Evolutionary conservation across 192 early-diverging fungal species (phyloP).

Genomic region (Gigaspora rosea): DNA sequence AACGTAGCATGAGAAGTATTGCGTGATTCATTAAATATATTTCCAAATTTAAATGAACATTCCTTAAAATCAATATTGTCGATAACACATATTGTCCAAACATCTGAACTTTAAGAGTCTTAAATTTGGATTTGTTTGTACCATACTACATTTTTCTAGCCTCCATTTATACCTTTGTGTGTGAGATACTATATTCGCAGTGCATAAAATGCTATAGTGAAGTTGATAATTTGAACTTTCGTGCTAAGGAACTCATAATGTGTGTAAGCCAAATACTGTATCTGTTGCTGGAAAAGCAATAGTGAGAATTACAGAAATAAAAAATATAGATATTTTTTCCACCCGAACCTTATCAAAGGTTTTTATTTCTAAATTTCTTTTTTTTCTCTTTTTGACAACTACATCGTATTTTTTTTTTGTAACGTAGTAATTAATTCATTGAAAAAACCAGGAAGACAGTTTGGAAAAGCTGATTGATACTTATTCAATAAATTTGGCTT

Average conservation of each 20-base stretch:
- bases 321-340: slow-evolving; percentile 1
- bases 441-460: background rate
- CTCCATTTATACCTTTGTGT: background rate
- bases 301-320: slow-evolving; percentile 10
- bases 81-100: background rate
- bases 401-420: slow-evolving; percentile 22
- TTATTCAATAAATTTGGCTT: background rate
- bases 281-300: slow-evolving; percentile 16
- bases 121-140: background rate
- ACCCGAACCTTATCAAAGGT: background rate
- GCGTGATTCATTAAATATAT: background rate
- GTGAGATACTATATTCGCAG: background rate
- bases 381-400: slow-evolving; percentile 9
- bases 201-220: slow-evolving; percentile 13
- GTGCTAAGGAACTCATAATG: background rate
- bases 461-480: background rate
- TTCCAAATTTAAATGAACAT: background rate
- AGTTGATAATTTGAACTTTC: background rate
- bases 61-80: slow-evolving; percentile 15
- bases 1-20: background rate
- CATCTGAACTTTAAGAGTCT: background rate
- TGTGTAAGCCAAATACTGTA: slow-evolving; percentile 26
- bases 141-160: background rate
- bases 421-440: slow-evolving; percentile 1
- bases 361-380: slow-evolving; percentile 1